A percentile compares a stretch with the other conserved stretches of the same genome.
Conservation (phyloP, 768 basidiomycete species). For the Boletus tomentosulus region DNA sequence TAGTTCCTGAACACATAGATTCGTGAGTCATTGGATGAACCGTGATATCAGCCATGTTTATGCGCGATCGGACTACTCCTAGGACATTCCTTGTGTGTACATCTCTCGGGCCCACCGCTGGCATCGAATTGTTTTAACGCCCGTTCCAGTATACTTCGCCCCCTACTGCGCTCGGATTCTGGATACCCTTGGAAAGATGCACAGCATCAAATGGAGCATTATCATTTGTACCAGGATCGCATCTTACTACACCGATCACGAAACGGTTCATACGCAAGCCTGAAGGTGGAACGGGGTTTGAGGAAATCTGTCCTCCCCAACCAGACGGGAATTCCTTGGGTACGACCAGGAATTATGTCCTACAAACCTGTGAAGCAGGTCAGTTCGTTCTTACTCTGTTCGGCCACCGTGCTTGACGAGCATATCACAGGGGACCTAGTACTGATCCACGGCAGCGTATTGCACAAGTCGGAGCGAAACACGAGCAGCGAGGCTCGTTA, state of each 20-base stretch:
- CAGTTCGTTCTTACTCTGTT: background rate
- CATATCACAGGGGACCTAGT: constrained; percentile 71
- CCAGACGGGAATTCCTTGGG: constrained; percentile 2
- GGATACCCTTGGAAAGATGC: constrained; percentile 93
- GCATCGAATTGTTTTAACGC: constrained; percentile 2
- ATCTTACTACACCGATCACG: constrained; percentile 65
- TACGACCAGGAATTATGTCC: constrained; percentile 45
- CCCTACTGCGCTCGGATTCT: constrained; percentile 89
- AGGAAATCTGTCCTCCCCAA: constrained; percentile 43
- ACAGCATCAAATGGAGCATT: constrained; percentile 80
- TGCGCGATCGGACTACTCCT: background rate
- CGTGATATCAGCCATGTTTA: background rate
- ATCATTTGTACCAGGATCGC: constrained; percentile 88
- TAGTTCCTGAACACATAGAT: constrained; percentile 91
- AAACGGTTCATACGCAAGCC: constrained; percentile 84
- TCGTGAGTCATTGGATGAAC: constrained; percentile 52
- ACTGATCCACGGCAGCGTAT: constrained; percentile 86
- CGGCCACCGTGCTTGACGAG: background rate
- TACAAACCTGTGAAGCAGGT: constrained; percentile 77
- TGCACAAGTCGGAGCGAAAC: constrained; percentile 92
- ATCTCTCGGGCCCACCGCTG: background rate
- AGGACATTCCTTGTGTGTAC: constrained; percentile 70
- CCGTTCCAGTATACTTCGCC: constrained; percentile 79
- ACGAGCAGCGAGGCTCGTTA: constrained; percentile 74
- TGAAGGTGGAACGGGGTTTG: constrained; percentile 81